These are phyloP conservation scores for Eragrostis nindensis DNA, from an alignment of 176 grass and related monocot genomes.

Conservation along the genomic window DNA sequence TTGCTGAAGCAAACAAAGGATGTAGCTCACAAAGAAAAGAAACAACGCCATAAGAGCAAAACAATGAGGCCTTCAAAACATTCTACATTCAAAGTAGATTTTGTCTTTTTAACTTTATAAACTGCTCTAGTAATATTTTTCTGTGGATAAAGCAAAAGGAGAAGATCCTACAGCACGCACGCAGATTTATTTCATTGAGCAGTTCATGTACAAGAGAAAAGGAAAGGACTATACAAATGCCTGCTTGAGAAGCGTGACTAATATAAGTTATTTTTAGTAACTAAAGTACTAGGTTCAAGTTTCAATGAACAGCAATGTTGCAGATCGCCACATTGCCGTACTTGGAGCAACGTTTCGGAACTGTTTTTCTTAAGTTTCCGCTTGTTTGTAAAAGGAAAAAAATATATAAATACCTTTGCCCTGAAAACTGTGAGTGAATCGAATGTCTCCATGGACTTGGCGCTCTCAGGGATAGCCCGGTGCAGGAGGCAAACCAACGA, in stretches of 20 bases:
- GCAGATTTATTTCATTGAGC: background rate
- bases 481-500: slow-evolving; percentile 92
- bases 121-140: background rate
- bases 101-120: background rate
- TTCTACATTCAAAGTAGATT: background rate
- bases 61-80: background rate
- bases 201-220: background rate
- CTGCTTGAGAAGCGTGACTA: background rate
- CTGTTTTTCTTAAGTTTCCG: background rate
- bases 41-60: background rate
- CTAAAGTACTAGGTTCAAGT: background rate
- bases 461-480: slow-evolving; percentile 55
- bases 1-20: background rate
- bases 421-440: slow-evolving; percentile 81
- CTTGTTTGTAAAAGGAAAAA: background rate
- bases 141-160: background rate
- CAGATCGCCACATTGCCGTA: background rate
- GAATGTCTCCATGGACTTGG: slow-evolving; percentile 83
- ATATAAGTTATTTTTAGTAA: background rate
- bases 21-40: background rate
- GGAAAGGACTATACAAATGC: background rate
- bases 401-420: slow-evolving; percentile 64
- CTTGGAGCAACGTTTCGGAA: background rate
- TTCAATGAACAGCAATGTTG: background rate
- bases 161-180: background rate